Conservation (phyloP, 441 rosid species). For the Erodium trifolium region DNA sequence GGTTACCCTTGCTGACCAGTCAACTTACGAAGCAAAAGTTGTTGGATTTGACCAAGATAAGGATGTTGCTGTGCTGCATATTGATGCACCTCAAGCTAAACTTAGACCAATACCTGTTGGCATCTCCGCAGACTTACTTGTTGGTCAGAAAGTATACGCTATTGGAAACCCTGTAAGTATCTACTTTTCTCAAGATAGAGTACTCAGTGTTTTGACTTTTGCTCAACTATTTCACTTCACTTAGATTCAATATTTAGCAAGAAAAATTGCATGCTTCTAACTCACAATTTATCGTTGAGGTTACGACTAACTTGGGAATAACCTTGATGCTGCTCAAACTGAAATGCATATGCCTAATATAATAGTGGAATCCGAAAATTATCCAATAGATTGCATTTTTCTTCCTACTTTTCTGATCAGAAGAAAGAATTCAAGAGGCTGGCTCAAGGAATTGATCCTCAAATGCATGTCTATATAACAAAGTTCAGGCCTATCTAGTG, state of each 20-base stretch:
- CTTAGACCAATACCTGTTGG: constrained; percentile 84
- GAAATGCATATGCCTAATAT: neutral
- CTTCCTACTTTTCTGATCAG: neutral
- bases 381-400: neutral
- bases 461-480: neutral
- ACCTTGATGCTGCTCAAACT: neutral
- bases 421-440: neutral
- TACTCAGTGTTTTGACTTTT: neutral
- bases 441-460: neutral
- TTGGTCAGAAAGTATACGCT: constrained; percentile 91
- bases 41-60: constrained; percentile 96
- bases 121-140: constrained; percentile 83
- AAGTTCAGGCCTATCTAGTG: no score
- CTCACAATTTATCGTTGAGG: no score
- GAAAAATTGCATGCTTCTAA: neutral
- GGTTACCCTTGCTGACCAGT: constrained; percentile 74
- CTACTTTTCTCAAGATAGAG: neutral
- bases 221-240: neutral
- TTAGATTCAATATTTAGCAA: neutral
- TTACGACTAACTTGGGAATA: neutral
- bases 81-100: constrained; percentile 65
- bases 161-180: constrained; percentile 80
- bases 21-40: constrained; percentile 67
- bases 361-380: neutral
- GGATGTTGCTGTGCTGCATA: constrained; percentile 79